Conservation (phyloP, 108 stramenopile genomes). For the Bacterosira constricta region DNA sequence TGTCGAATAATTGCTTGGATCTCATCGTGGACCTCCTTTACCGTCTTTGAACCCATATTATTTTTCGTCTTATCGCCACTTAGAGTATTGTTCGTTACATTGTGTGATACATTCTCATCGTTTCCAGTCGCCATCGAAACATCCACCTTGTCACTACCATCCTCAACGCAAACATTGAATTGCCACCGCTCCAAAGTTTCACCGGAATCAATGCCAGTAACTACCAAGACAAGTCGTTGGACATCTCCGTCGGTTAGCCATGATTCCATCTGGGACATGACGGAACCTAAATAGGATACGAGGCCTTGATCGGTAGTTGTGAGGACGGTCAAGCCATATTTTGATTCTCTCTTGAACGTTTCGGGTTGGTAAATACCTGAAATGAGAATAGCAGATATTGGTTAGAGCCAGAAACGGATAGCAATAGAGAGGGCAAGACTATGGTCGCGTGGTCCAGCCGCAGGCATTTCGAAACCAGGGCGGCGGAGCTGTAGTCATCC, state of each 20-base stretch:
- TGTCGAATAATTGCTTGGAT: conserved; percentile 99
- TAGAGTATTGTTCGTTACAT: conserved; percentile 21
- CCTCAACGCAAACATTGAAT: conserved; percentile 90
- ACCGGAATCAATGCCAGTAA: conserved; percentile 92
- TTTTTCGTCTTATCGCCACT: not conserved
- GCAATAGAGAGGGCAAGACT: too few species aligned
- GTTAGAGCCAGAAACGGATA: too few species aligned
- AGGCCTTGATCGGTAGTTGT: conserved; percentile 94
- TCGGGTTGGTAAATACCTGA: conserved; percentile 98
- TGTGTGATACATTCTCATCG: conserved; percentile 12
- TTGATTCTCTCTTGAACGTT: conserved; percentile 89
- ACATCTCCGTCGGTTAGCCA: conserved; percentile 93
- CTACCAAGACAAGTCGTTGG: conserved; percentile 95
- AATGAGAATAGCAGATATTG: not conserved
- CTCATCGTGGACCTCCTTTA: conserved; percentile 95
- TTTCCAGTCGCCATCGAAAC: conserved; percentile 21
- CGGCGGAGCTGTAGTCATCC: too few species aligned
- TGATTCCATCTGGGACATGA: conserved; percentile 89
- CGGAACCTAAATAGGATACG: conserved; percentile 84
- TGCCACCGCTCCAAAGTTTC: conserved; percentile 98
- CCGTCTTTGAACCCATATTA: conserved; percentile 60
- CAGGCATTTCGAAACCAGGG: too few species aligned
- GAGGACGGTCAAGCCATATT: conserved; percentile 97
- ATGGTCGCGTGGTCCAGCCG: too few species aligned
- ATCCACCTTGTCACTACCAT: conserved; percentile 5